Percentiles rank a stretch among this genome's conserved stretches.
phyloP scores from a whole-genome alignment of 2,329 filamentous ascomycete genomes.

The Clonostachys solani region DNA sequence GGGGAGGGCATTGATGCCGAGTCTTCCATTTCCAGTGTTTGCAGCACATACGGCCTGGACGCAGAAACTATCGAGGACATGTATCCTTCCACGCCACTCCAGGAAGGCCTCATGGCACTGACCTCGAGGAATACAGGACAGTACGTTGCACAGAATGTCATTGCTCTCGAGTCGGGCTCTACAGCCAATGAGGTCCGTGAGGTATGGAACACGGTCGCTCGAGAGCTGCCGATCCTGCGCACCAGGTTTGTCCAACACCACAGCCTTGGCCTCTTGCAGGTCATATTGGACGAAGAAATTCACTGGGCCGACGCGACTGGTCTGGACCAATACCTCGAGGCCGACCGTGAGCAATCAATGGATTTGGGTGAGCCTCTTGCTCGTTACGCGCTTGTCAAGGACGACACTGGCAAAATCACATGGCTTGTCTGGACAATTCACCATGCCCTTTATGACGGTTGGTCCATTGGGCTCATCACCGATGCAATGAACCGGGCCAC shows the following conservation, averaged over 20 bases:
- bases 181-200: not conserved
- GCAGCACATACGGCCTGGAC: constrained; percentile 18
- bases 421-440: constrained; percentile 12
- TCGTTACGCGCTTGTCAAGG: constrained; percentile 10
- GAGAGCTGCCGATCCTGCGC: not conserved
- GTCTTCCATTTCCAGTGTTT: not conserved
- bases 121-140: not conserved
- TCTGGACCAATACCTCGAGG: constrained; percentile 21
- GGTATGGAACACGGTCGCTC: not conserved
- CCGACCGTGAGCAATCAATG: constrained; percentile 19
- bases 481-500: not conserved
- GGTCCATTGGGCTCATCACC: constrained; percentile 1
- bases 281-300: constrained; percentile 30
- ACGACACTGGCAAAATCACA: not conserved
- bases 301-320: constrained; percentile 17
- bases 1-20: not conserved
- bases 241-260: not conserved
- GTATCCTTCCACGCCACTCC: constrained; percentile 2
- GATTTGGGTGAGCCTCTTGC: constrained; percentile 10
- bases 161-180: not conserved
- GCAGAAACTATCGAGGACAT: constrained; percentile 1
- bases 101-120: constrained; percentile 2
- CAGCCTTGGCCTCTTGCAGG: constrained; percentile 29
- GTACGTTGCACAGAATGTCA: not conserved
- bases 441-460: constrained; percentile 12